These are phyloP conservation scores for Collybiopsis confluens DNA, from an alignment of 768 basidiomycete species.

Conservation along the genomic window DNA sequence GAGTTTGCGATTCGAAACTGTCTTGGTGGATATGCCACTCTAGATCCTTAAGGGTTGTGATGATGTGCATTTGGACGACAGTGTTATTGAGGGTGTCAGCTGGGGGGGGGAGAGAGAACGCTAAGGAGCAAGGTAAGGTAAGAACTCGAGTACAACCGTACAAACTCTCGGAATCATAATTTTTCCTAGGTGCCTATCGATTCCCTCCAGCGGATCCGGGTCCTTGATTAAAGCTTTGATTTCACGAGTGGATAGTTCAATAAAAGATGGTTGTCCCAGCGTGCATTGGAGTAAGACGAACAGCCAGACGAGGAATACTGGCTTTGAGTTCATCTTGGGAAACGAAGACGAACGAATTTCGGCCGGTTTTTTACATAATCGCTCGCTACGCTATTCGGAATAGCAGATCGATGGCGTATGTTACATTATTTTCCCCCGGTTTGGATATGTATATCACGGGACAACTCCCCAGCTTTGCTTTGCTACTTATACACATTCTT, in stretches of 20 bases:
- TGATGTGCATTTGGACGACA: constrained; percentile 76
- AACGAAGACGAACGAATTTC: too few species aligned
- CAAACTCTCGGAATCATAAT: constrained; percentile 64
- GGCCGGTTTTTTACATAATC: too few species aligned
- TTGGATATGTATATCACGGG: too few species aligned
- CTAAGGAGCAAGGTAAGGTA: neutral
- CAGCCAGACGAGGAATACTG: too few species aligned
- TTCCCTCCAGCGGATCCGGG: constrained; percentile 38
- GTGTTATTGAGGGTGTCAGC: constrained; percentile 78
- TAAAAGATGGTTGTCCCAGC: too few species aligned
- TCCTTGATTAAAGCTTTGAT: constrained; percentile 25
- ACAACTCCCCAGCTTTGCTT: too few species aligned
- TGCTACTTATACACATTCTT: too few species aligned
- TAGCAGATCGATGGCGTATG: too few species aligned
- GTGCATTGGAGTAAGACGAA: too few species aligned
- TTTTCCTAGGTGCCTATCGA: constrained; percentile 53
- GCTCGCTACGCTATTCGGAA: too few species aligned
- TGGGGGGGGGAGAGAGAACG: constrained; percentile 17
- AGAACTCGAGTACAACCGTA: constrained; percentile 17
- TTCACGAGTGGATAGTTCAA: neutral
- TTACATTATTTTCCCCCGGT: too few species aligned
- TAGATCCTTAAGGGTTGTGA: constrained; percentile 61
- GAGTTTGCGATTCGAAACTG: constrained; percentile 73
- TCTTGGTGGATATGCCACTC: constrained; percentile 91
- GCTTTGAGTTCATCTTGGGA: too few species aligned